Conservation (phyloP, 352 stramenopile species). For the Phytophthora ohioensis region DNA sequence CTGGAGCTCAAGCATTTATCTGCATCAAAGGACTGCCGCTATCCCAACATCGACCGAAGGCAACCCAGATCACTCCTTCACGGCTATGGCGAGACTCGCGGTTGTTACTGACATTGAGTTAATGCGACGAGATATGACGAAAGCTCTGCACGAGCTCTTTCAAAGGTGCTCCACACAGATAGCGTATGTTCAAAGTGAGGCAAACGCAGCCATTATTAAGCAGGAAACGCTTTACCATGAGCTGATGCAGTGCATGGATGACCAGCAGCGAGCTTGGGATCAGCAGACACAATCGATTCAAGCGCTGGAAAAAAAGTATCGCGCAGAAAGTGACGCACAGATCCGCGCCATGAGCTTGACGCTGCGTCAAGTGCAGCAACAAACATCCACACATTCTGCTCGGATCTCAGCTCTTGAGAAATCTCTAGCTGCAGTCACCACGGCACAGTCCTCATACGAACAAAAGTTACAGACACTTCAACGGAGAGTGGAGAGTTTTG, state of each 20-base stretch:
- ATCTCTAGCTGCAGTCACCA: conserved; percentile 14
- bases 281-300: conserved; percentile 39
- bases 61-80: conserved; percentile 10
- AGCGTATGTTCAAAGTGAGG: conserved; percentile 44
- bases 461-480: conserved; percentile 28
- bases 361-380: conserved; percentile 41
- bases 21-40: too few relatives aligned
- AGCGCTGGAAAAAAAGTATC: conserved; percentile 26
- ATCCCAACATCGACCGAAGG: background rate
- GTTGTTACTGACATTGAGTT: conserved; percentile 36
- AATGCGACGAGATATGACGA: conserved; percentile 35
- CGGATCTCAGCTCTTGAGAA: conserved; percentile 39
- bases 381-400: conserved; percentile 30
- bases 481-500: conserved; percentile 40
- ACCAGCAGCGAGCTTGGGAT: conserved; percentile 44
- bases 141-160: conserved; percentile 53
- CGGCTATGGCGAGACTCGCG: conserved; percentile 27
- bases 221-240: conserved; percentile 40
- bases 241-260: conserved; percentile 37
- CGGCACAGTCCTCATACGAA: conserved; percentile 22
- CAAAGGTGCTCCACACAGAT: conserved; percentile 47
- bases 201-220: conserved; percentile 20
- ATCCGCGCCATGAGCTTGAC: conserved; percentile 22
- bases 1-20: conserved; percentile 40
- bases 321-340: conserved; percentile 27